Evolutionary conservation across 1,284 basidiomycete species (phyloP).

Genomic region (Apiotrichum laibachii): DNA sequence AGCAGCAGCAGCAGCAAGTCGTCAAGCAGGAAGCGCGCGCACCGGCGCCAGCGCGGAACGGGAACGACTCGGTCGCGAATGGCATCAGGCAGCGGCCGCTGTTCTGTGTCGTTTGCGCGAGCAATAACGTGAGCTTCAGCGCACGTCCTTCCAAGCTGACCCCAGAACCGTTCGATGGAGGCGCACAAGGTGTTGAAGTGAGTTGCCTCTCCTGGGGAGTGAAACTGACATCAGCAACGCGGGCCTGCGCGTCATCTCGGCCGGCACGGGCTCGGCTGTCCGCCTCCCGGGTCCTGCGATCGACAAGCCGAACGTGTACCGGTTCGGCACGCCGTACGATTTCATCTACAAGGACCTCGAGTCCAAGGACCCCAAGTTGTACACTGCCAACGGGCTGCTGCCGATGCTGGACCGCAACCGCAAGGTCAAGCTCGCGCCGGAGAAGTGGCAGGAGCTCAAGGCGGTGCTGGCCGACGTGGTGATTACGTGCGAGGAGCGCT

Average conservation of each 20-base stretch:
- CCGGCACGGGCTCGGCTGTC: slow-evolving; percentile 94
- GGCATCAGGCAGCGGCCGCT: slow-evolving; percentile 59
- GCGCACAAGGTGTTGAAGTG: slow-evolving; percentile 87
- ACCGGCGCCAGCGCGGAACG: not conserved
- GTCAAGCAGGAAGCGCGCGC: not conserved
- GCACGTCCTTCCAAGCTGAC: slow-evolving; percentile 18
- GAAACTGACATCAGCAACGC: slow-evolving; percentile 58
- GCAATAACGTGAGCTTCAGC: slow-evolving; percentile 84
- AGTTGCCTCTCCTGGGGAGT: slow-evolving; percentile 44
- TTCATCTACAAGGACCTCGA: slow-evolving; percentile 91
- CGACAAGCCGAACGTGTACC: slow-evolving; percentile 96
- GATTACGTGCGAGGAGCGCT: slow-evolving; percentile 98
- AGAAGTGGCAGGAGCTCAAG: slow-evolving; percentile 91
- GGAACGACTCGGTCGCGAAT: slow-evolving; percentile 15
- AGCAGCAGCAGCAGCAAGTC: not conserved
- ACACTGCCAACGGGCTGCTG: slow-evolving; percentile 92
- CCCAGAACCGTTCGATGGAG: slow-evolving; percentile 97
- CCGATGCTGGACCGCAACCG: slow-evolving; percentile 97
- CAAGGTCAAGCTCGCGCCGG: slow-evolving; percentile 85
- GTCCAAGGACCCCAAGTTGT: slow-evolving; percentile 81
- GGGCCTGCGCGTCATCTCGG: slow-evolving; percentile 86
- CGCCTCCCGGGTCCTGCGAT: slow-evolving; percentile 92
- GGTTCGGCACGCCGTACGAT: slow-evolving; percentile 98
- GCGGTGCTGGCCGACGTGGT: slow-evolving; percentile 82
- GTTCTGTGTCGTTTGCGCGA: slow-evolving; percentile 97